A percentile compares a stretch with the other conserved stretches of the same genome.
phyloP scores from a whole-genome alignment of 768 basidiomycete genomes.

The Agaricus blazei region DNA sequence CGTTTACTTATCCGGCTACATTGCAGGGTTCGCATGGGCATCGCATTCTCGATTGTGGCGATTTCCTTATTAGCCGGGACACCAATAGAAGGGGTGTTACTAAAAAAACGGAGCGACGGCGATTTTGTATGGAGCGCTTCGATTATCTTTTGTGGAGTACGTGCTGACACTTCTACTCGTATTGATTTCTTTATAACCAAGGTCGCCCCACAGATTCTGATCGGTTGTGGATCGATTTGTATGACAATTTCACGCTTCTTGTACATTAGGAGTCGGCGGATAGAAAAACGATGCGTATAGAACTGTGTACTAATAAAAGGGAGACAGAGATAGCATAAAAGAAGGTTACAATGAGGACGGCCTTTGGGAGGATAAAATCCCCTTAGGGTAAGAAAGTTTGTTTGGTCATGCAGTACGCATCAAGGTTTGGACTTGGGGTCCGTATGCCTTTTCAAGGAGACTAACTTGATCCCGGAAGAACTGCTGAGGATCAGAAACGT shows the following conservation, averaged over 20 bases:
- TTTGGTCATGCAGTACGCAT: slow-evolving; percentile 23
- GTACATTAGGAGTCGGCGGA: slow-evolving; percentile 16
- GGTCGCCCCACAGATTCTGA: slow-evolving; percentile 17
- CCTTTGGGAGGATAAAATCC: too few relatives aligned
- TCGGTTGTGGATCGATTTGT: slow-evolving; percentile 21
- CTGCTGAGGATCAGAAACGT: slow-evolving; percentile 50
- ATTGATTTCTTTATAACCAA: background rate
- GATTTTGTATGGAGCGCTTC: slow-evolving; percentile 30
- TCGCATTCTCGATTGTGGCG: slow-evolving; percentile 41
- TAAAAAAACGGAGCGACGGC: slow-evolving; percentile 20
- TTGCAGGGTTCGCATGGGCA: slow-evolving; percentile 41
- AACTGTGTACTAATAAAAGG: background rate
- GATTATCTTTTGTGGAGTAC: slow-evolving; percentile 39
- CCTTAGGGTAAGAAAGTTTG: background rate
- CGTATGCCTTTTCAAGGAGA: slow-evolving; percentile 30
- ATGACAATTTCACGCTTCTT: slow-evolving; percentile 25
- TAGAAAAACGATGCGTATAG: slow-evolving; percentile 1
- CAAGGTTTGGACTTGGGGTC: slow-evolving; percentile 30
- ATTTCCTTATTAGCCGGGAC: slow-evolving; percentile 42
- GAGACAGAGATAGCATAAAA: background rate
- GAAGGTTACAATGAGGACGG: background rate
- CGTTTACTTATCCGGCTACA: background rate
- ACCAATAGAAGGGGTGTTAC: slow-evolving; percentile 44
- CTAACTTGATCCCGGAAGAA: slow-evolving; percentile 46
- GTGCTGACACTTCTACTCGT: background rate